Evolutionary conservation across 192 early-diverging fungal genomes (phyloP).

Genomic region (Pilaira anomala): DNA sequence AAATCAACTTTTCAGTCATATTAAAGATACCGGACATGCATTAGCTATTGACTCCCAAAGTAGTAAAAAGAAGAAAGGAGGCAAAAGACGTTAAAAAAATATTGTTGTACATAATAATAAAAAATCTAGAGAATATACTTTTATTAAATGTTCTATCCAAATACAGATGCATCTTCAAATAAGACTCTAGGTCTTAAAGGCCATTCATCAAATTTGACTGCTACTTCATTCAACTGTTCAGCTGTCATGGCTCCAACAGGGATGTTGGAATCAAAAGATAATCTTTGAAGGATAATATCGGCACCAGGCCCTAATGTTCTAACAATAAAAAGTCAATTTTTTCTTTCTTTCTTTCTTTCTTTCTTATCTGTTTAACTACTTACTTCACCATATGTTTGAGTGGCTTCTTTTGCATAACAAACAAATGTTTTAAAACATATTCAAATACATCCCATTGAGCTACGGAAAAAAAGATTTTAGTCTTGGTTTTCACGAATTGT

Average conservation of each 20-base stretch:
- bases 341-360: background rate
- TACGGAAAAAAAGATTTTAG: slow-evolving; percentile 2
- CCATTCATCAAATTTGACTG: slow-evolving; percentile 53
- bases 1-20: slow-evolving; percentile 87
- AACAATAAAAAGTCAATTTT: background rate
- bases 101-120: background rate
- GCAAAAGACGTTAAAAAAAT: slow-evolving; percentile 6
- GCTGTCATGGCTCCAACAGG: slow-evolving; percentile 41
- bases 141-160: background rate
- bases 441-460: slow-evolving; percentile 43
- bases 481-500: background rate
- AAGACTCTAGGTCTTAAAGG: slow-evolving; percentile 45
- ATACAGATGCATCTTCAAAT: slow-evolving; percentile 40
- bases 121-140: background rate
- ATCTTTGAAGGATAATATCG: slow-evolving; percentile 44
- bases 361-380: slow-evolving; percentile 4
- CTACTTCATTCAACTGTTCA: slow-evolving; percentile 47
- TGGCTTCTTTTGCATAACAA: slow-evolving; percentile 32
- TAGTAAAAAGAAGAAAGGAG: slow-evolving; percentile 10
- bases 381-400: slow-evolving; percentile 37
- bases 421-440: slow-evolving; percentile 38
- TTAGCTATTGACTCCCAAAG: slow-evolving; percentile 34
- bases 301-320: slow-evolving; percentile 53
- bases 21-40: slow-evolving; percentile 85
- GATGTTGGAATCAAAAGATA: slow-evolving; percentile 43